Base-by-base conservation (phyloP, 1,284 basidiomycete genomes). In the Vanrija pseudolonga region DNA sequence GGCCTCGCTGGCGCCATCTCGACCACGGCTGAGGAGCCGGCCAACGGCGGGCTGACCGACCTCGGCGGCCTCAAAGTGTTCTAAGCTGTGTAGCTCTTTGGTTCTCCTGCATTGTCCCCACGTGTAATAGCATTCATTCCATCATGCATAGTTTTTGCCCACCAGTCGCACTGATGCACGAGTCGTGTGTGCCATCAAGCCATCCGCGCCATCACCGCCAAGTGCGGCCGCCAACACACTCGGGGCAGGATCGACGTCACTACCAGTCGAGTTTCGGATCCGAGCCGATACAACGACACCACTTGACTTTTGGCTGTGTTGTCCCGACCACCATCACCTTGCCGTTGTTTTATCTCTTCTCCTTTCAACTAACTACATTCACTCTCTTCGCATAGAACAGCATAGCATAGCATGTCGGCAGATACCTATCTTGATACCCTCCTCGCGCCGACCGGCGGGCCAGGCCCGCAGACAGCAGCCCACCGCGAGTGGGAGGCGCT, bases 31-130 rank as follows among this genome's bases (percentile, higher is more conserved):
- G 47, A 52, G 39, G 17, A 47, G 47, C 32, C 39, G 14, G 26
- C 32, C 12, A 47, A 32, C n/a, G 43, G 24, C 18, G 48, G 32
- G 9, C 19, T 22, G 22, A 24, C 32, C 15, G 58, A 60, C 23
- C 52, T 60, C 26, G 58, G 55, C 7, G 55, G 58, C 0, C 58
- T 60, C 20, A 47, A 40, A 23, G 45, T 60, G 42, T 60, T 60
- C 47, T 60, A 50, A 32, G 32, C 32, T 12, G 12, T 32, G 32
- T 32, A 32, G 32, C 32, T 12, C 32, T 32, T 32, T 9, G 32
- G 8, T 32, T 32, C 32, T 12, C 8, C 32, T 32, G 32, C 32
- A 32, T 32, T 32, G 32, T 32, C 14, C n/a, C 32, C 32, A 32
- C 32, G 32, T 32, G 32, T 32, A 32, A 32, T 32, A 32, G 32